A percentile compares a stretch with the other conserved stretches of the same genome.
These are phyloP conservation scores for Epichloe sylvatica DNA, from an alignment of 2,329 filamentous ascomycete genomes.

Conservation along the genomic window DNA sequence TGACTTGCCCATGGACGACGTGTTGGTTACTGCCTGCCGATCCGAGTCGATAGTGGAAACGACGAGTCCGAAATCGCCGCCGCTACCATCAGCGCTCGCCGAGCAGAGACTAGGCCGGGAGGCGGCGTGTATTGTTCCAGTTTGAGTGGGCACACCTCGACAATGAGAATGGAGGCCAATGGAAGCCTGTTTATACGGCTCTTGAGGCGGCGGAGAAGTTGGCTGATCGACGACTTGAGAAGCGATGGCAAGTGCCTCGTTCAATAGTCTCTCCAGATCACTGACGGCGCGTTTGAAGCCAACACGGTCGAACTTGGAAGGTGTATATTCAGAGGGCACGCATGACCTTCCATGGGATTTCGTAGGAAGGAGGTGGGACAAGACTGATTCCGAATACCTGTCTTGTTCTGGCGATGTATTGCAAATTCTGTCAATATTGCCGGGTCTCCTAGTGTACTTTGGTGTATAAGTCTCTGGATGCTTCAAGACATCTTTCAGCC, in stretches of 20 bases:
- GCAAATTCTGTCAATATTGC: conserved; percentile 5
- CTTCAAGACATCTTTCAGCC: conserved; percentile 20
- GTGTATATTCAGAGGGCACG: conserved; percentile 10
- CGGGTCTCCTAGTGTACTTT: conserved; percentile 16
- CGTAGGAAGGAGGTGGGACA: conserved; percentile 7
- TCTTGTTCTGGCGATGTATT: conserved; percentile 7
- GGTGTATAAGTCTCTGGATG: conserved; percentile 13
- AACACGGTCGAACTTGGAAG: conserved; percentile 13
- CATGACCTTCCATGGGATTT: conserved; percentile 10
- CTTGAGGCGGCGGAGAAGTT: conserved; percentile 8
- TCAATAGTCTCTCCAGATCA: conserved; percentile 32
- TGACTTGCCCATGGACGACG: neutral
- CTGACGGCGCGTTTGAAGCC: conserved; percentile 24
- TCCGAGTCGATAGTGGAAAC: neutral
- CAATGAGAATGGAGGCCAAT: conserved; percentile 6
- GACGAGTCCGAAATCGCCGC: neutral
- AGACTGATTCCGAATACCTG: conserved; percentile 12
- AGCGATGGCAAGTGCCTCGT: conserved; percentile 31
- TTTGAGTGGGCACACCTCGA: conserved; percentile 1
- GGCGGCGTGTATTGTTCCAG: neutral
- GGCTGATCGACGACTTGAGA: conserved; percentile 24
- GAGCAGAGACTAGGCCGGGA: conserved; percentile 3
- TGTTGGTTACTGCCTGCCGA: neutral
- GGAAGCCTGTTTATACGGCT: conserved; percentile 7
- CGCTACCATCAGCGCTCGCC: conserved; percentile 5